Percentiles rank a stretch among this genome's conserved stretches.
Conservation (phyloP, 495 filamentous ascomycete species). For the Penicillium bialowiezense region DNA sequence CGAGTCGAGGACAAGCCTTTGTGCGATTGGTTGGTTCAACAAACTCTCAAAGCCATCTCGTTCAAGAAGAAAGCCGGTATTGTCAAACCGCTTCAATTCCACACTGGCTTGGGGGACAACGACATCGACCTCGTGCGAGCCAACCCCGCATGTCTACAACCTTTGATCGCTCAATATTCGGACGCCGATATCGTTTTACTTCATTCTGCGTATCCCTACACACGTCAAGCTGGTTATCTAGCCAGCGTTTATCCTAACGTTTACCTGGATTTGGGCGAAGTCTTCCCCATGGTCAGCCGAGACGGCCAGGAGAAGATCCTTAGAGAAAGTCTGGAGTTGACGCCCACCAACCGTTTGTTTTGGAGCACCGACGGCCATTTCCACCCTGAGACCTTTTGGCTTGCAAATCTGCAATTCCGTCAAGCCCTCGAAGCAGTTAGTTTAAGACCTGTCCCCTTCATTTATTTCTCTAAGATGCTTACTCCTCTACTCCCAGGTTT, state of each 20-base stretch:
- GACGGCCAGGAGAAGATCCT: conserved; percentile 75
- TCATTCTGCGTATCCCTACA: conserved; percentile 84
- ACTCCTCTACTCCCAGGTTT: conserved; percentile 38
- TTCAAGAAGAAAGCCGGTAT: conserved; percentile 19
- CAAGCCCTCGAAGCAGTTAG: conserved; percentile 65
- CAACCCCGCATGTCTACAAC: conserved; percentile 75
- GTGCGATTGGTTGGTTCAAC: conserved; percentile 64
- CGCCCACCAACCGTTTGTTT: conserved; percentile 71
- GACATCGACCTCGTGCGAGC: conserved; percentile 69
- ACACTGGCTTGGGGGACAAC: conserved; percentile 83
- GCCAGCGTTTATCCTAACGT: conserved; percentile 78
- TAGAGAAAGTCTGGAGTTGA: conserved; percentile 71
- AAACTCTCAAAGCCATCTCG: conserved; percentile 33
- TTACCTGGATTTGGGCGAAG: conserved; percentile 82
- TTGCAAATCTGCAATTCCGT: conserved; percentile 75
- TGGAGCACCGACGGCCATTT: conserved; percentile 87
- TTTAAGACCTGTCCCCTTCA: not conserved
- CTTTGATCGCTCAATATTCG: conserved; percentile 66
- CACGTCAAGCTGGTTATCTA: conserved; percentile 77
- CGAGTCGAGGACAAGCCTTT: conserved; percentile 62
- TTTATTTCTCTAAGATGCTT: conserved; percentile 3
- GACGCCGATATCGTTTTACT: conserved; percentile 74
- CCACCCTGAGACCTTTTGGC: conserved; percentile 79
- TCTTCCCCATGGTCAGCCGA: conserved; percentile 78
- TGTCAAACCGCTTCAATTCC: conserved; percentile 80